Base-by-base conservation (phyloP, 257 asterid species). In the Solanum bukasovii region DNA sequence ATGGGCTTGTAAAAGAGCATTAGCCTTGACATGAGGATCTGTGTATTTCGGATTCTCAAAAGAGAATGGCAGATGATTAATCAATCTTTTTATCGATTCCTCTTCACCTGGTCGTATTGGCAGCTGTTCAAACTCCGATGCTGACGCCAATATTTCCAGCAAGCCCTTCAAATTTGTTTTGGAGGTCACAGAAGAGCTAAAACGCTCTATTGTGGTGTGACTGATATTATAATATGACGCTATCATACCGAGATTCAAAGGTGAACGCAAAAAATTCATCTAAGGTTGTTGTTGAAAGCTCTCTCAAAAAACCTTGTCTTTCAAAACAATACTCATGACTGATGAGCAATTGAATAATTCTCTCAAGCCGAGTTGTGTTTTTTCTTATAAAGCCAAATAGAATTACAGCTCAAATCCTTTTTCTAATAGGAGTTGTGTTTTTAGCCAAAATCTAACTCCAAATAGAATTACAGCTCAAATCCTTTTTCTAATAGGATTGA, bases 101-200 rank as follows among this genome's bases (percentile, higher is more conserved):
- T 90, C 93, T 75, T 91, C 92, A 82, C 93, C 93, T 20, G 93
- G 93, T 20, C 93, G 88, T 81, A 90, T 85, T 3, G 89, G 90
- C 71, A 91, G 90, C 34, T 84, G 90, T 75, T 90, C 91, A 40
- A 85, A 91, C 89, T 91, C 93, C 3, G 91, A 89, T 40, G 92
- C 93, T 29, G 93, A 88, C 4, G 93, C 86, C 89, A 91, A 87
- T 68, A 90, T 91, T 67, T 91, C 93, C 31, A 90, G 85, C 35
- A 90, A 87, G 33, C 93, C 92, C 85, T 91, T 91, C 89, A 91
- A 87, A 86, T 90, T 91, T 7, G 92, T 88, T 87, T 88, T 86
- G 65, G 91, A 68, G 82, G 86, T 91, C 87, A 91, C 87, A 63
- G 91, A 90, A 85, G 91, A 88, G 74, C 93, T 91, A 20, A 91